phyloP scores from a whole-genome alignment of 768 basidiomycete species.

The Termitomyces bulborhizus region DNA sequence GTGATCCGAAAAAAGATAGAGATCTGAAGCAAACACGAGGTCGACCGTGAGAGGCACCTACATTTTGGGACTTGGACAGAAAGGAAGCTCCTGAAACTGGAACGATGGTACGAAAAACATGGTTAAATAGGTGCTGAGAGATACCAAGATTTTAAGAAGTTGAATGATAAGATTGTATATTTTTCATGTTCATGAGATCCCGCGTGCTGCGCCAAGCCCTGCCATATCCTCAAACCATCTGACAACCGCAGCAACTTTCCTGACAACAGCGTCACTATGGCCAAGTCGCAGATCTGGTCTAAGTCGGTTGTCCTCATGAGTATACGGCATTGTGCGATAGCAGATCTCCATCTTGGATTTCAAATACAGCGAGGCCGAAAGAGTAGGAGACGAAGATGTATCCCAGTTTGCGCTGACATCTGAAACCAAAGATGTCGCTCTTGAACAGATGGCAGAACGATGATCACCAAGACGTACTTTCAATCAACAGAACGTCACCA shows the following conservation, averaged over 20 bases:
- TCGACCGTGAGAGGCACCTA: background rate
- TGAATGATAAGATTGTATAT: background rate
- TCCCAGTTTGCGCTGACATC: constrained; percentile 50
- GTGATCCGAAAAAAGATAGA: background rate
- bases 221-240: constrained; percentile 73
- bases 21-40: background rate
- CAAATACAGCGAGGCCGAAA: constrained; percentile 66
- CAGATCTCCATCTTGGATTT: constrained; percentile 62
- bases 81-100: background rate
- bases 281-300: constrained; percentile 73
- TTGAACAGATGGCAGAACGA: background rate
- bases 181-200: too few relatives aligned
- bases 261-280: constrained; percentile 60
- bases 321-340: constrained; percentile 71
- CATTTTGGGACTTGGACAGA: background rate
- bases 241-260: constrained; percentile 59
- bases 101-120: background rate
- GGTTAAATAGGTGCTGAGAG: background rate
- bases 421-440: constrained; percentile 17
- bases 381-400: constrained; percentile 33
- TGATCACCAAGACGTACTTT: constrained; percentile 41
- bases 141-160: background rate
- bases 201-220: constrained; percentile 30
- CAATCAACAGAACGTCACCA: constrained; percentile 67
- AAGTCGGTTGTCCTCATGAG: constrained; percentile 49